These are phyloP conservation scores for Epichloe sp. DNA, from an alignment of 2,329 filamentous ascomycete genomes.

Conservation along the genomic window DNA sequence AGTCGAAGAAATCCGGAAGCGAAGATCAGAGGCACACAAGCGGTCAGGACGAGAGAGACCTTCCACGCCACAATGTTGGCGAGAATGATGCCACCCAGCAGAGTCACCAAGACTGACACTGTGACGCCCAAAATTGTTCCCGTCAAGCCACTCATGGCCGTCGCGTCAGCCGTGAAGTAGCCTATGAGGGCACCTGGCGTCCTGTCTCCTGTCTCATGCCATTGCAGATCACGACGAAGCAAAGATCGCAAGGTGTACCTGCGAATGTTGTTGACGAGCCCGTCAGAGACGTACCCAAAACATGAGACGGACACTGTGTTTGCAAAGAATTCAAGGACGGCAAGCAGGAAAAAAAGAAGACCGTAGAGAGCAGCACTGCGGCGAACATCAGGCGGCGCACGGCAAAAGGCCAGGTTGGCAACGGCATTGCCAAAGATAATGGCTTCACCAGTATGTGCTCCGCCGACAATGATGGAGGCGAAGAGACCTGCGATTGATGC, in stretches of 20 bases:
- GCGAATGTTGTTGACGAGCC: constrained; percentile 49
- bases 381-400: constrained; percentile 23
- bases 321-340: constrained; percentile 27
- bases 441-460: constrained; percentile 38
- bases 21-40: constrained; percentile 54
- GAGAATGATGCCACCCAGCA: constrained; percentile 53
- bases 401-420: constrained; percentile 31
- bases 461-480: constrained; percentile 35
- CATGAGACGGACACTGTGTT: constrained; percentile 40
- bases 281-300: constrained; percentile 42
- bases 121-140: constrained; percentile 59
- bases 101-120: constrained; percentile 54
- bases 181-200: constrained; percentile 49
- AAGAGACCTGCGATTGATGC: background rate
- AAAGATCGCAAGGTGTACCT: constrained; percentile 52
- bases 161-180: constrained; percentile 57
- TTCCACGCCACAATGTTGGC: constrained; percentile 64
- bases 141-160: constrained; percentile 52
- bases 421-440: constrained; percentile 34
- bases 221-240: constrained; percentile 53
- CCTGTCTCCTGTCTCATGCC: constrained; percentile 54
- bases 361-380: constrained; percentile 34
- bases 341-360: constrained; percentile 42
- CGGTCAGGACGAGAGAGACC: constrained; percentile 59
- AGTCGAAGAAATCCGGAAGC: constrained; percentile 58